A percentile compares a stretch with the other conserved stretches of the same genome.
phyloP scores from a whole-genome alignment of 2,329 filamentous ascomycete genomes.

The Botrytis medusae region DNA sequence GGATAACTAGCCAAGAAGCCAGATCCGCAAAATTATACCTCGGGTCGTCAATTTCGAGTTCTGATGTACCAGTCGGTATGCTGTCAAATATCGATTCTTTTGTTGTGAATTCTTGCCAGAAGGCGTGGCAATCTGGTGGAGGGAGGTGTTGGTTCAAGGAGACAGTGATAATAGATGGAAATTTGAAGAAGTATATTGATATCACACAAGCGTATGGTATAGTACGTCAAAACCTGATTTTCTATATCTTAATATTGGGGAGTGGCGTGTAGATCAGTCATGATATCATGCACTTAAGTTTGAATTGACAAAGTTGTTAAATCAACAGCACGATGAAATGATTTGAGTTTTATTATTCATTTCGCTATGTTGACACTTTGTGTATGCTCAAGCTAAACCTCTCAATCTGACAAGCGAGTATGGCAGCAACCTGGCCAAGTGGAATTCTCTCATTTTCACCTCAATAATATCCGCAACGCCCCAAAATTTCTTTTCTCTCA shows the following conservation, averaged over 20 bases:
- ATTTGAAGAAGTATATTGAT: background rate
- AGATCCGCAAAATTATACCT: background rate
- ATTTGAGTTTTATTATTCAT: rapidly evolving
- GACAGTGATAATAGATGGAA: no score
- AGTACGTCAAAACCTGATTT: rapidly evolving
- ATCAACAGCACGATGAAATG: background rate
- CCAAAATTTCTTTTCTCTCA: background rate
- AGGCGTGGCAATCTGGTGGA: background rate
- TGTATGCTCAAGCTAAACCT: background rate
- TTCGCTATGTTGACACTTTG: background rate
- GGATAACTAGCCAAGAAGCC: background rate
- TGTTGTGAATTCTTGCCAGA: background rate
- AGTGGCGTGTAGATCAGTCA: background rate
- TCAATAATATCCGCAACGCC: background rate
- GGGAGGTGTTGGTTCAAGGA: background rate
- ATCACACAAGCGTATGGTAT: rapidly evolving
- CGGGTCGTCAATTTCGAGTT: background rate
- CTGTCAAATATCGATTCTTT: background rate
- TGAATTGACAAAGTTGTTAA: background rate
- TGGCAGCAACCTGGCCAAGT: background rate
- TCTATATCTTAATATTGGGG: background rate
- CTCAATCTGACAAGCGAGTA: background rate
- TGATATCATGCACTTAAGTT: background rate
- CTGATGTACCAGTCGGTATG: background rate
- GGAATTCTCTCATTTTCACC: background rate